Percentiles rank a stretch among this genome's conserved stretches.
These are phyloP conservation scores for Chenopodium formosanum DNA, from an alignment of 148 eudicot species.

Conservation along the genomic window DNA sequence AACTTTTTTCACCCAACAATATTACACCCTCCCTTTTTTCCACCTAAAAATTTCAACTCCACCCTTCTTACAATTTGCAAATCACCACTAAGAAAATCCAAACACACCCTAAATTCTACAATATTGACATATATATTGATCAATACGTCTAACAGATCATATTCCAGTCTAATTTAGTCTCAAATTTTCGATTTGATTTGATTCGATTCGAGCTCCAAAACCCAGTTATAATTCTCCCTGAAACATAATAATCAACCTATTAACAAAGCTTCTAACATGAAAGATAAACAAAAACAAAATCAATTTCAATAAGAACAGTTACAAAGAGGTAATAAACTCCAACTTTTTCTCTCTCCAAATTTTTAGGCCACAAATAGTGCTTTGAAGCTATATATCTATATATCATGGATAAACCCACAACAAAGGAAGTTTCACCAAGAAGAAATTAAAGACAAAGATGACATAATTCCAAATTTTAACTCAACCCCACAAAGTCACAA, in stretches of 20 bases:
- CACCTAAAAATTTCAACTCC: slow-evolving; percentile 11
- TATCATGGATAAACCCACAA: slow-evolving; percentile 30
- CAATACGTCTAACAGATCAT: slow-evolving; percentile 25
- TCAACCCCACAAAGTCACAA: slow-evolving; percentile 29
- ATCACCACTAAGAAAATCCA: slow-evolving; percentile 9
- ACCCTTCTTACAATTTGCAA: slow-evolving; percentile 19
- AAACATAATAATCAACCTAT: slow-evolving; percentile 23
- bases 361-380: slow-evolving; percentile 22
- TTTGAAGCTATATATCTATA: slow-evolving; percentile 28
- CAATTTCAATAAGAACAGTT: slow-evolving; percentile 10
- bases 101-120: slow-evolving; percentile 20
- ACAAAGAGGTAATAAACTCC: slow-evolving; percentile 17
- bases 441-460: slow-evolving; percentile 17
- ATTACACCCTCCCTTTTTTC: not conserved
- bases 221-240: slow-evolving; percentile 25
- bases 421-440: slow-evolving; percentile 20
- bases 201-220: slow-evolving; percentile 15
- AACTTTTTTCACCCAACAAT: slow-evolving; percentile 9
- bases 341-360: slow-evolving; percentile 15
- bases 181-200: not conserved
- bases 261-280: slow-evolving; percentile 2
- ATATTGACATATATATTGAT: slow-evolving; percentile 13
- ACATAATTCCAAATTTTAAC: slow-evolving; percentile 15
- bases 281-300: slow-evolving; percentile 18
- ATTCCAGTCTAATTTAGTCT: slow-evolving; percentile 5